A percentile compares a stretch with the other conserved stretches of the same genome.
These are phyloP conservation scores for Cladosporium sp. DNA, from an alignment of 2,329 filamentous ascomycete species.

Conservation along the genomic window DNA sequence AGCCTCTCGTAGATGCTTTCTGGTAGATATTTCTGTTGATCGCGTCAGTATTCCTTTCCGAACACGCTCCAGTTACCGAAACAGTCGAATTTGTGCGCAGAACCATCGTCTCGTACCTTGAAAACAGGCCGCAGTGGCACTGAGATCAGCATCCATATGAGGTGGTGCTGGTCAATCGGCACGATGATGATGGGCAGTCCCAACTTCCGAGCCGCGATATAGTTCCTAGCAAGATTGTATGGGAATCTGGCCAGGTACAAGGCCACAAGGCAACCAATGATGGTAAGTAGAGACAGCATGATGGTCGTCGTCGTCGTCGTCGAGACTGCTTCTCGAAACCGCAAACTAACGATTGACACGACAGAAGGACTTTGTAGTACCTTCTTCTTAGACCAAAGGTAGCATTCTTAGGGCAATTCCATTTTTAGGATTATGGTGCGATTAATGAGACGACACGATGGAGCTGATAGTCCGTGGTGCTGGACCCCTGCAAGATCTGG, in stretches of 20 bases:
- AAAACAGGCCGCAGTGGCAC: conserved; percentile 28
- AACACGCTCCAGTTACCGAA: background rate
- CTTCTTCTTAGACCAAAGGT: background rate
- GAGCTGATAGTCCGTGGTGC: background rate
- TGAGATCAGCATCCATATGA: conserved; percentile 32
- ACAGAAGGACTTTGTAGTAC: background rate
- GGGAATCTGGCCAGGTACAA: conserved; percentile 27
- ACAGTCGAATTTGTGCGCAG: background rate
- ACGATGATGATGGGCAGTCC: conserved; percentile 32
- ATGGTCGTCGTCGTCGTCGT: background rate
- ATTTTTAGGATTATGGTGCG: background rate
- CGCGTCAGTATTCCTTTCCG: background rate
- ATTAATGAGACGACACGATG: background rate
- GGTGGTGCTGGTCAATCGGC: conserved; percentile 32
- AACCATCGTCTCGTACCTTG: background rate
- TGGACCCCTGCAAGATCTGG: background rate
- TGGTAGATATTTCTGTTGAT: conserved; percentile 28
- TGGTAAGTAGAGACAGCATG: conserved; percentile 29
- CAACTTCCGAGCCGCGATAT: conserved; percentile 29
- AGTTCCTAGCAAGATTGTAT: conserved; percentile 32
- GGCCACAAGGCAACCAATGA: conserved; percentile 24
- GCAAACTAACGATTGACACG: background rate
- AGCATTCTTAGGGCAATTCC: background rate
- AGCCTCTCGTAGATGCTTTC: conserved; percentile 28
- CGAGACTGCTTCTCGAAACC: background rate